Base-by-base conservation (phyloP, 176 grass and related monocot genomes). In the Ensete ventricosum region DNA sequence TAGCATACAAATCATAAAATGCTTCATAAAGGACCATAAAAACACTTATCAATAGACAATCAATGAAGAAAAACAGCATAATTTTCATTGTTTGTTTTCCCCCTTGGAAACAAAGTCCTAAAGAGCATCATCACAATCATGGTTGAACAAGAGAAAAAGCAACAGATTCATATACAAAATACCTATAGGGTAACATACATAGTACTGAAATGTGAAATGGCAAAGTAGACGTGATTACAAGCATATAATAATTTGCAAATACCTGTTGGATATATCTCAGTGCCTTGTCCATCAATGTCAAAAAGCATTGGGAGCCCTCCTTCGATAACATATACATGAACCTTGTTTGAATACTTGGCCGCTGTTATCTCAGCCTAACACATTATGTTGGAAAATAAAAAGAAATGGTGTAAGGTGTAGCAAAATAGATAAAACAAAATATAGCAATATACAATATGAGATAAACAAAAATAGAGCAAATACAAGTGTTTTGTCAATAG, bases 251-350 rank as follows among this genome's bases (percentile, higher is more conserved):
- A 72, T 7, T 64, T 77, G 74, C 26, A 75, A 27, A 71, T 78
- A 92, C 89, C 93, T 92, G 94, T 97, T 34, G 94, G 94, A 81
- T 88, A 93, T 57, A 93, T 78, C 60, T 93, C 88, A 54, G 87
- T 87, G 62, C 90, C 90, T 79, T 88, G 83, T 75, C 90, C 94
- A 83, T 97, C 94, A 64, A 89, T 60, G 64, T 97, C 88, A 2
- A 97, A 97, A 80, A 97, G 80, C 87, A 93, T 87, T 3, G 90
- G 94, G 55, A 83, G 67, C 22, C 81, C 88, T 53, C 90, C 94
- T 75, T 97, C 94, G 78, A 93, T 81, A 64, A 80, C 77, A 90
- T 97, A 97, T 52, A 97, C 94, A 83, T 88, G 90, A 79, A 76
- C 72, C 43, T 86, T 81, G 54, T 86, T 97, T 20, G 88, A 79